These are phyloP conservation scores for Fusarium ambrosium DNA, from an alignment of 2,329 filamentous ascomycete genomes.

Conservation along the genomic window DNA sequence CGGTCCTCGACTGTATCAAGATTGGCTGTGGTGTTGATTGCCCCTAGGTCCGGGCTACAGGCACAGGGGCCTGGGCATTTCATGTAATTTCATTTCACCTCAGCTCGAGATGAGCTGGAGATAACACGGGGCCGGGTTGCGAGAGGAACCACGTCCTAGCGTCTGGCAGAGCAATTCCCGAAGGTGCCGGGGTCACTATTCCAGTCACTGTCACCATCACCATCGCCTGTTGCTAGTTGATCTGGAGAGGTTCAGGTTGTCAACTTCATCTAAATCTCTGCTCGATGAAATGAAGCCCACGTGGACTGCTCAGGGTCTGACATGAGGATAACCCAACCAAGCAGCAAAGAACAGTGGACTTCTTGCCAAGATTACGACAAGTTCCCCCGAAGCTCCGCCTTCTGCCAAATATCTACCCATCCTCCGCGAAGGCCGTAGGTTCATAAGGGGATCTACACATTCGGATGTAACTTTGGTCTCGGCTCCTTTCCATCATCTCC, in stretches of 20 bases:
- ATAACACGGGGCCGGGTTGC: conserved; percentile 19
- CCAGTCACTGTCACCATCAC: background rate
- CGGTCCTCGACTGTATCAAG: conserved; percentile 19
- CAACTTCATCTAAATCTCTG: conserved; percentile 18
- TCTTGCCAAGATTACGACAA: background rate
- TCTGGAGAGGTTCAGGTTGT: background rate
- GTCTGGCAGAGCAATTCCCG: conserved; percentile 21
- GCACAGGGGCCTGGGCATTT: conserved; percentile 19
- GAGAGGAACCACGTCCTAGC: conserved; percentile 18
- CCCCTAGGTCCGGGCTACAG: conserved; percentile 34
- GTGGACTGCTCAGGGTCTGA: background rate
- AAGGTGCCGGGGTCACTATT: background rate
- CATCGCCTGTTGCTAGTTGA: conserved; percentile 18
- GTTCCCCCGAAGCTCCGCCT: background rate
- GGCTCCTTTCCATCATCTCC: background rate
- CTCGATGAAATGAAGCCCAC: conserved; percentile 1
- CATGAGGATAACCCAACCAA: background rate
- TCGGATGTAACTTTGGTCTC: conserved; percentile 18
- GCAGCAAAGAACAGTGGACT: background rate
- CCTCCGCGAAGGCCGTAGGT: conserved; percentile 7
- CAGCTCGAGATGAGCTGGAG: conserved; percentile 30
- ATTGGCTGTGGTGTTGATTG: conserved; percentile 1
- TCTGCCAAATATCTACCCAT: conserved; percentile 11
- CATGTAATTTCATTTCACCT: conserved; percentile 30
- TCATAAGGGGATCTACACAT: conserved; percentile 23